Conservation (phyloP, 2,329 filamentous ascomycete genomes). For the Talaromyces sp. region DNA sequence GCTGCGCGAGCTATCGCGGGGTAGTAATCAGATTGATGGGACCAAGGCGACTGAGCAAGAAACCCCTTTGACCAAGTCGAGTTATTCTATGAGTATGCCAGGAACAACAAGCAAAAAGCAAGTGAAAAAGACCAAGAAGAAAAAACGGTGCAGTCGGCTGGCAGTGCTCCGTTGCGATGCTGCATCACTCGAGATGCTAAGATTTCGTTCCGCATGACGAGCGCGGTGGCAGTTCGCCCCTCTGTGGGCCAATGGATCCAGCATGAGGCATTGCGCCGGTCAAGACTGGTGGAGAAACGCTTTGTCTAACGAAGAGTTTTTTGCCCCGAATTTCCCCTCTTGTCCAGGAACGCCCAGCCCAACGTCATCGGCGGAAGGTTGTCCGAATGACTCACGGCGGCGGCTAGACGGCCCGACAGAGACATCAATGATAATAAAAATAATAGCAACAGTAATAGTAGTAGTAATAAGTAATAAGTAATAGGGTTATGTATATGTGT, state of each 20-base stretch:
- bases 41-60: neutral
- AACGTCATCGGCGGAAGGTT: neutral
- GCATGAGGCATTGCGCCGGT: neutral
- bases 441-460: neutral
- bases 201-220: neutral
- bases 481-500: neutral
- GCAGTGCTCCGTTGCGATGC: neutral
- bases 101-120: neutral
- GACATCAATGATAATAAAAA: neutral
- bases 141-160: neutral
- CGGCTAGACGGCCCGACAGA: no score
- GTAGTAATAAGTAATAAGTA: neutral
- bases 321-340: neutral
- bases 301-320: neutral
- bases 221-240: neutral
- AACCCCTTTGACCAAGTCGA: neutral
- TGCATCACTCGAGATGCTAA: neutral
- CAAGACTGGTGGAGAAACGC: neutral
- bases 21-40: neutral
- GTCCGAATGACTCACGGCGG: neutral
- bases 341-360: neutral
- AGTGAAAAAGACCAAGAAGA: neutral
- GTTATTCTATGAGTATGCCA: neutral
- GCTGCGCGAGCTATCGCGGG: neutral
- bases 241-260: constrained; percentile 4